phyloP scores from a whole-genome alignment of 345 rosid species.

The Limnanthes douglasii region DNA sequence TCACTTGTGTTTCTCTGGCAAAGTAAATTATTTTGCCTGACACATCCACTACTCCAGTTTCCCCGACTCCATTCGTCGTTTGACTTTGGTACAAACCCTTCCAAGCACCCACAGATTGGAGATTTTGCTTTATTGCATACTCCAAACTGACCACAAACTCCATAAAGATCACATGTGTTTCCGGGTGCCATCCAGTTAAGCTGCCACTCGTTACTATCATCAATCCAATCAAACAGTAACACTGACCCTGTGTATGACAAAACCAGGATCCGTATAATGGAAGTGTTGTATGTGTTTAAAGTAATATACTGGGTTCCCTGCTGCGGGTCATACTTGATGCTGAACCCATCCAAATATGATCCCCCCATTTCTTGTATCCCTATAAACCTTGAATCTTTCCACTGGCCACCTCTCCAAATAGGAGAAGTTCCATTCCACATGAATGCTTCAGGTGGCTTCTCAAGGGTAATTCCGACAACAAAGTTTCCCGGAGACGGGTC shows the following conservation, averaged over 20 bases:
- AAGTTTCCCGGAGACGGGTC: slow-evolving; percentile 59
- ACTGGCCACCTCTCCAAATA: slow-evolving; percentile 73
- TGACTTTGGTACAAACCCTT: slow-evolving; percentile 32
- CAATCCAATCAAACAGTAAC: slow-evolving; percentile 5
- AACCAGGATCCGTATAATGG: slow-evolving; percentile 4
- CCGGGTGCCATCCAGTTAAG: background rate
- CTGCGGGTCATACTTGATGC: slow-evolving; percentile 7
- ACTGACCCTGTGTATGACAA: slow-evolving; percentile 16
- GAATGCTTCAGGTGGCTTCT: slow-evolving; percentile 56
- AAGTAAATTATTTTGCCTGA: slow-evolving; percentile 14
- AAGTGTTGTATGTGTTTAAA: slow-evolving; percentile 6
- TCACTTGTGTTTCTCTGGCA: slow-evolving; percentile 15
- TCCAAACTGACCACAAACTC: slow-evolving; percentile 33
- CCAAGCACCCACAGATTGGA: slow-evolving; percentile 36
- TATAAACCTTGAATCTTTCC: slow-evolving; percentile 39
- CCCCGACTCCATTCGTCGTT: slow-evolving; percentile 20
- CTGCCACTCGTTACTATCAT: slow-evolving; percentile 10
- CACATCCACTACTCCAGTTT: slow-evolving; percentile 39
- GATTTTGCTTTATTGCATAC: slow-evolving; percentile 9
- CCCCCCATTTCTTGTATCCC: slow-evolving; percentile 44
- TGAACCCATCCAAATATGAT: slow-evolving; percentile 16
- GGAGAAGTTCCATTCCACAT: slow-evolving; percentile 43
- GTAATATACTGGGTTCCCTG: no score
- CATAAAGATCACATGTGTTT: slow-evolving; percentile 29
- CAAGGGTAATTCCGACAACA: slow-evolving; percentile 39